Evolutionary conservation across 2,329 filamentous ascomycete genomes (phyloP), one percentile per base, ranked within the genome.

Genomic region (Arthrinium phaeospermum): DNA sequence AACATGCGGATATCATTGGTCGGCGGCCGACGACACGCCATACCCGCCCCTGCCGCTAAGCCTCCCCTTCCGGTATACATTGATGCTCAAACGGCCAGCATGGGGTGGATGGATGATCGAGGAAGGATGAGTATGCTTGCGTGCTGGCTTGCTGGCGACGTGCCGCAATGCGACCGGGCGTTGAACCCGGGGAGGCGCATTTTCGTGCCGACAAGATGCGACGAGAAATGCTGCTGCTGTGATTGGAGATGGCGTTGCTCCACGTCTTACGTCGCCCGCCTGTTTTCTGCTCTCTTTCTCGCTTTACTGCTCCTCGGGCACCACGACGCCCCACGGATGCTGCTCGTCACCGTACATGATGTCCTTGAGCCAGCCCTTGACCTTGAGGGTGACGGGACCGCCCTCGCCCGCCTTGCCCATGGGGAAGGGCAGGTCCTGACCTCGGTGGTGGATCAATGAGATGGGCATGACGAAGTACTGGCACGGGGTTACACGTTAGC

Each of bases 281-380:
- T 13, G 19, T 30, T 30, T 30, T n/a, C n/a, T 30, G 27, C 4
- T 30, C 27, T 2, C 27, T 30, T 30, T 30, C 27, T 30, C 27
- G 27, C 22, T 34, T 79, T 77, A 76, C 74, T 80, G 77, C 77
- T 91, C 87, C 81, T 93, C 91, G 70, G 89, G 84, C 47, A 95
- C 86, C 47, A 93, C 86, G 71, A 93, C 87, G 47, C 89, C 91
- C 92, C 93, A 95, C 68, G 89, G 84, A 80, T 94, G 92, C 72
- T 91, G 79, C 78, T 88, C 89, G 72, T 87, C 87, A 73, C 92
- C 92, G 80, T 92, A 94, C 91, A 94, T 94, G 82, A 95, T 93
- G 75, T 92, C 90, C 75, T 86, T 85, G 75, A 95, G 84, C 88
- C 89, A 92, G 49, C 83, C 83, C 86, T 93, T 94, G 80, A 94